These are phyloP conservation scores for Lactarius deliciosus DNA, from an alignment of 768 basidiomycete genomes.

Conservation along the genomic window DNA sequence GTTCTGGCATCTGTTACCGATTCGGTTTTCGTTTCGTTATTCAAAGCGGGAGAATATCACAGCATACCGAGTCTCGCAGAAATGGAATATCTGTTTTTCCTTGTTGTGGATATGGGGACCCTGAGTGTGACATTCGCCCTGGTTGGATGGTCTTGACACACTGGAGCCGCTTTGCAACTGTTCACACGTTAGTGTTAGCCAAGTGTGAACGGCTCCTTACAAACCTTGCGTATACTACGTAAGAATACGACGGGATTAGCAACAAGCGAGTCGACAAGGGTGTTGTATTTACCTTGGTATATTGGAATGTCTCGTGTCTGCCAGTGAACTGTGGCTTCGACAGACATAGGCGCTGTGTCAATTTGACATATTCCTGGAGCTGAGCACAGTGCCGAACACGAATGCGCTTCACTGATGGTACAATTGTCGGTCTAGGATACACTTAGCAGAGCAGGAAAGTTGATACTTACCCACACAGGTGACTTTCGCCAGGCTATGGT, in stretches of 20 bases:
- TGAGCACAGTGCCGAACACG: slow-evolving; percentile 46
- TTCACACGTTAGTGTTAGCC: background rate
- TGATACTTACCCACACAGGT: slow-evolving; percentile 55
- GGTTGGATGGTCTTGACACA: slow-evolving; percentile 50
- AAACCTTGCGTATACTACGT: slow-evolving; percentile 56
- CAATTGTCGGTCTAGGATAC: background rate
- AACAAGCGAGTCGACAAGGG: background rate
- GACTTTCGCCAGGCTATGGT: slow-evolving; percentile 40
- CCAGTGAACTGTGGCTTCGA: slow-evolving; percentile 65
- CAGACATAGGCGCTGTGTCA: slow-evolving; percentile 54
- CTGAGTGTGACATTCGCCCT: slow-evolving; percentile 44
- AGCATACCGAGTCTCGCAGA: slow-evolving; percentile 51
- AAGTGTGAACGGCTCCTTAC: background rate
- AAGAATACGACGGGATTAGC: background rate
- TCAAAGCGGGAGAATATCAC: background rate
- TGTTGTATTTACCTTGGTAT: slow-evolving; percentile 51
- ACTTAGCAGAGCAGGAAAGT: background rate
- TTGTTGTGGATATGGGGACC: slow-evolving; percentile 50
- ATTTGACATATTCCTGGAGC: slow-evolving; percentile 56
- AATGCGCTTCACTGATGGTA: slow-evolving; percentile 49
- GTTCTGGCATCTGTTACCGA: slow-evolving; percentile 46
- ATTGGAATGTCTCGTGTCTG: slow-evolving; percentile 58
- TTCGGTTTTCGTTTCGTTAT: background rate
- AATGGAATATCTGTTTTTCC: slow-evolving; percentile 51
- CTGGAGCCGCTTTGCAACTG: slow-evolving; percentile 53